Evolutionary conservation across 306 rosid genomes (phyloP).

Genomic region (Dicorynia guianensis): DNA sequence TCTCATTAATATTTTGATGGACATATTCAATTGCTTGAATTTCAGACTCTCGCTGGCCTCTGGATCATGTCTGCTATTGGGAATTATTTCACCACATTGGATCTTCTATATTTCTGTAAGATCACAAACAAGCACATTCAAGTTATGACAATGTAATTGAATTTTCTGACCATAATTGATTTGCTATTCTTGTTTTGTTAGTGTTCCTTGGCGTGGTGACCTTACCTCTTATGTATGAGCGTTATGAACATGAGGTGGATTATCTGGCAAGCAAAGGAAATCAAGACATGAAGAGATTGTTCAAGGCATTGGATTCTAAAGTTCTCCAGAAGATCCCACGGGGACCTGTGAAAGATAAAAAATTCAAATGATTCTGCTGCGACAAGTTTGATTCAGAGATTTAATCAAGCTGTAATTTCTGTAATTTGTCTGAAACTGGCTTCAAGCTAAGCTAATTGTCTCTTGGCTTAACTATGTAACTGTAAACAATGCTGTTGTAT

Average conservation of each 20-base stretch:
- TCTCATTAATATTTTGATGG: constrained; percentile 1
- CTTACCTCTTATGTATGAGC: constrained; percentile 61
- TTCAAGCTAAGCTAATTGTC: not conserved
- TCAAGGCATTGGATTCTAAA: constrained; percentile 51
- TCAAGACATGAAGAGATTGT: constrained; percentile 53
- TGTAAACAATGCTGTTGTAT: not conserved
- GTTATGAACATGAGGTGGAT: constrained; percentile 64
- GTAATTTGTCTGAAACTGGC: constrained; percentile 28
- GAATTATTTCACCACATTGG: constrained; percentile 45
- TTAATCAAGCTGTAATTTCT: not conserved
- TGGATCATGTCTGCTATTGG: constrained; percentile 68
- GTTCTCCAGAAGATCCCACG: constrained; percentile 71
- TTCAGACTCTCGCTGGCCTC: constrained; percentile 61
- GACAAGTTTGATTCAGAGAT: not conserved
- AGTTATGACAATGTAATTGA: not conserved
- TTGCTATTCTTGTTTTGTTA: constrained; percentile 29
- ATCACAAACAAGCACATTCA: constrained; percentile 19
- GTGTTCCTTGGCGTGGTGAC: constrained; percentile 51
- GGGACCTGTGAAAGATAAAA: constrained; percentile 60
- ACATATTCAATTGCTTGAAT: constrained; percentile 24
- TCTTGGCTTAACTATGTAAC: constrained; percentile 12
- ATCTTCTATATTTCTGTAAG: constrained; percentile 63
- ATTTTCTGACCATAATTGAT: not conserved
- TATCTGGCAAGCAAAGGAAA: constrained; percentile 57
- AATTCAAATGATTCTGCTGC: constrained; percentile 35